These are phyloP conservation scores for Stephania cephalantha DNA, from an alignment of 164 flowering plant genomes.

Conservation along the genomic window DNA sequence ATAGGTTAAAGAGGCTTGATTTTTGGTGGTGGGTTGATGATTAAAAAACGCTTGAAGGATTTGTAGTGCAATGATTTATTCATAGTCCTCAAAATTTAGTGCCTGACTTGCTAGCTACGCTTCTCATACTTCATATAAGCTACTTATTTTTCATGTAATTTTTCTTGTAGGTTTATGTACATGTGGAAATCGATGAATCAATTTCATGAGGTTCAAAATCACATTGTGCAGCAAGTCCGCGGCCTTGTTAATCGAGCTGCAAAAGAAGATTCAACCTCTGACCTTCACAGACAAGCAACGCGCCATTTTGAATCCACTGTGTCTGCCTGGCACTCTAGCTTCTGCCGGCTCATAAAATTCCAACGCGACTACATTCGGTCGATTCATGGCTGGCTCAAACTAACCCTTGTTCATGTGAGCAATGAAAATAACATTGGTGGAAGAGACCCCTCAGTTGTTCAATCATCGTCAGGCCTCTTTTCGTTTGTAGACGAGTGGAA, in stretches of 20 bases:
- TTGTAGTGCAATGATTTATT: not conserved
- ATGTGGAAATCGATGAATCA: constrained; percentile 98
- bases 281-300: constrained; percentile 82
- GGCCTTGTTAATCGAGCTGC: constrained; percentile 63
- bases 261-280: constrained; percentile 76
- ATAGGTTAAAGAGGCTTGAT: not conserved
- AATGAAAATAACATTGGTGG: constrained; percentile 24
- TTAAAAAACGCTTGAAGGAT: not conserved
- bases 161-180: constrained; percentile 64
- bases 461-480: constrained; percentile 24
- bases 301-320: constrained; percentile 87
- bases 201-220: constrained; percentile 72
- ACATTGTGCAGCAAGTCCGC: constrained; percentile 86
- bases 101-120: not conserved
- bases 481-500: constrained; percentile 91
- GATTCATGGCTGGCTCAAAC: constrained; percentile 85
- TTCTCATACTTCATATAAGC: not conserved
- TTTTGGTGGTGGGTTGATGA: not conserved
- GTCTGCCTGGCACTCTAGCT: constrained; percentile 89
- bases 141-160: constrained; percentile 1
- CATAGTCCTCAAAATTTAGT: not conserved
- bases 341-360: constrained; percentile 67
- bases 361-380: constrained; percentile 75
- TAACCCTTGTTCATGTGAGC: constrained; percentile 48
- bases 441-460: constrained; percentile 27